Evolutionary conservation across 768 basidiomycete species (phyloP), one percentile per base, ranked within the genome.

Genomic region (Leccinum broughii): DNA sequence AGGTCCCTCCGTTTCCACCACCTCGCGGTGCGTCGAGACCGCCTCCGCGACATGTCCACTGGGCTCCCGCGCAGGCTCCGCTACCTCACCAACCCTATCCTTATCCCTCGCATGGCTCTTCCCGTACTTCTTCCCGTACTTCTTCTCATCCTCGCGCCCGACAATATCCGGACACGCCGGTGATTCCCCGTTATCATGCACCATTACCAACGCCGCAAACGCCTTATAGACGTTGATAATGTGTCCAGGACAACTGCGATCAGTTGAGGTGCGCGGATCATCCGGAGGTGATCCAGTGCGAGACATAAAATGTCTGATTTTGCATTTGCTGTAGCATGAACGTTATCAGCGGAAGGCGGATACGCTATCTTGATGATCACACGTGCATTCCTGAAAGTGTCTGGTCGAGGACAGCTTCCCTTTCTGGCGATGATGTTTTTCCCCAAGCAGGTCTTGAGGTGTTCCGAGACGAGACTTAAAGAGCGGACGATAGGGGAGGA

Each of bases 181-280:
- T 37, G 3, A 53, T 66, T 1, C 54, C 70, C 26, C 70, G 70
- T 4, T 70, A 68, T 26, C 70, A 72, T 48, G 46, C 59, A 24
- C 53, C 70, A 13, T 60, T 24, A 4, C n/a, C 59, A 24, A 60
- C 55, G 30, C 37, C 52, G 35, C 60, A 20, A 0, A 32, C 54
- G 8, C 52, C 51, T 11, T 58, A 55, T 44, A 64, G 52, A 56
- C 64, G 68, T 17, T 58, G 13, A 49, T 72, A 70, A 72, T 50
- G 51, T 8, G 26, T 49, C 28, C 34, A 6, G n/a, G 26, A 37
- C 34, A 48, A 44, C 46, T 59, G 41, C 57, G 58, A 70, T 70
- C 68, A 57, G 41, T 30, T 10, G 52, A 62, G 70, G 70, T 71
- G 58, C 66, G 70, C 66, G 70, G 68, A 72, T 72, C 70, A 70